Base-by-base conservation (phyloP, 208 protist genomes). In the Trypanosoma rangeli region DNA sequence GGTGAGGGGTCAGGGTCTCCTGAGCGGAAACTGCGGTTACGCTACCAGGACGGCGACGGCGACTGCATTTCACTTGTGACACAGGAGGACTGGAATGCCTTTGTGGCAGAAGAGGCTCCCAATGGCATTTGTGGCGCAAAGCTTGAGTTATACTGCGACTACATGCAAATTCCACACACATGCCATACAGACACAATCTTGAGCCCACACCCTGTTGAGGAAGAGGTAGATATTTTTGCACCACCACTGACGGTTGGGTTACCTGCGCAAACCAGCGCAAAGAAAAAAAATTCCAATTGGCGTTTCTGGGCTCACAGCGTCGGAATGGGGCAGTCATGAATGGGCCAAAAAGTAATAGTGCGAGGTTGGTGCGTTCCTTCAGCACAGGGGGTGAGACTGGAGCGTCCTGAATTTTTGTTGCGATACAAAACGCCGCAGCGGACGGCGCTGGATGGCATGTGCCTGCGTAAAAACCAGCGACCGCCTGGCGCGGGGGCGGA, bases 21-120 rank as follows among this genome's bases (percentile, higher is more conserved):
- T 2, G 79, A 75, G 7, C 76, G 80, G 20, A 70, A 79, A 29
- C 79, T 94, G 67, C 84, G 89, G 39, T 78, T 94, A 42, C 86
- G 86, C 37, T 94, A 94, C 68, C 80, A 89, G 64, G 89, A 94
- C 68, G 22, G 26, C 3, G 89, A 94, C n/a, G 86, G 89, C 54
- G 89, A 94, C 74, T 91, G 79, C 69, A 92, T 94, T 49, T 87
- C 83, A 24, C 58, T 94, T 33, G 18, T 93, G 26, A 84, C 82
- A 26, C 77, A 90, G 52, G 79, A 89, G 44, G 89, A 94, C 67
- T 94, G 86, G 89, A 64, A 78, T 26, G 74, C 82, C 42, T 84
- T 92, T 78, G 48, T 92, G 28, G 60, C 56, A 1, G 89, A 94
- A 72, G 28, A 83, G 44, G 68, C 73, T 13, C 64, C 78, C 3